phyloP scores from a whole-genome alignment of 208 protist genomes.

The Leishmania tarentolae region DNA sequence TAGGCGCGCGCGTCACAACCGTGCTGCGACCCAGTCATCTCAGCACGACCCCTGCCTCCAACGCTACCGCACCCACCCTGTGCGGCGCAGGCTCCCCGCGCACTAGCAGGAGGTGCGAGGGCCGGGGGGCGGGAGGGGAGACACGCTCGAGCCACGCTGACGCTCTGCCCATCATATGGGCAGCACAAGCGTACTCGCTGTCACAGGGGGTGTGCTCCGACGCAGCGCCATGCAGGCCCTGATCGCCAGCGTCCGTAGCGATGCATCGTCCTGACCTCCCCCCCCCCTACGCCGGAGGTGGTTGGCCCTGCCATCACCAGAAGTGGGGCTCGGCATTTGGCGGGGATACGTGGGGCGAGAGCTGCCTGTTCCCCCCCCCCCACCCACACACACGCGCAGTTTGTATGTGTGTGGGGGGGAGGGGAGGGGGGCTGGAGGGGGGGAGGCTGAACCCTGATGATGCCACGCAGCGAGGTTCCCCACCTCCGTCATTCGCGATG shows the following conservation, averaged over 20 bases:
- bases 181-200: not conserved
- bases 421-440: no score
- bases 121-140: no score
- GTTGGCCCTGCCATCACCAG: not conserved
- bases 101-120: no score
- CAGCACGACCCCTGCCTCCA: no score
- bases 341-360: not conserved
- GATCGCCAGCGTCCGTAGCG: not conserved
- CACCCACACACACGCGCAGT: no score
- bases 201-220: not conserved
- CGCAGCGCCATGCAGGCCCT: not conserved
- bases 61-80: no score
- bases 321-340: not conserved
- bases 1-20: no score
- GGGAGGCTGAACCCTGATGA: not conserved
- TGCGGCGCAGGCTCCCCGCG: no score
- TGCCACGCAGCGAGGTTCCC: not conserved
- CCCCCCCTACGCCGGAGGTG: not conserved
- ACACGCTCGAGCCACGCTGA: not conserved
- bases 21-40: no score
- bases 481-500: not conserved
- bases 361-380: not conserved
- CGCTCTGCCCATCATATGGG: not conserved
- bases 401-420: no score
- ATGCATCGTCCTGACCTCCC: not conserved